Evolutionary conservation across 164 flowering plant species (phyloP), one percentile per base, ranked within the genome.

Genomic region (Macadamia tetraphylla): DNA sequence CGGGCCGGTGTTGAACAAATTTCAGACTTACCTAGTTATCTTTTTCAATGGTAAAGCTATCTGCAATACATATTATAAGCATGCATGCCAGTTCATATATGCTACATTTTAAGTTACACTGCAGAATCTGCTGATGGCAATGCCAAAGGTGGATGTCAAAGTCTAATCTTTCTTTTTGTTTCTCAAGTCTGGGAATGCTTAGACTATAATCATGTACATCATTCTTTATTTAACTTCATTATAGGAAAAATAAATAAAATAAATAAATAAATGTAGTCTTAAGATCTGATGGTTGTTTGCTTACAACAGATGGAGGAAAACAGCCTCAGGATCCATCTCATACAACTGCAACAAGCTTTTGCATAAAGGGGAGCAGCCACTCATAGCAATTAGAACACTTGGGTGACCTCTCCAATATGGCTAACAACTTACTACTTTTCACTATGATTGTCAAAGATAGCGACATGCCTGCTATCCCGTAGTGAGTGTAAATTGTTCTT

Each of bases 261-360:
- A 23, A 23, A 23, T 23, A 23, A 23, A 23, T 23, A 23, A 23
- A 23, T 23, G 23, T 35, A 35, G 40, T 35, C 3, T 62, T 63
- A 1, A 11, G 18, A 55, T n/a, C 29, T 64, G 51, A 18, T 11
- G 65, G 61, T 10, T 60, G 59, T 59, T 73, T 51, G 49, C 32
- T 52, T 49, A 6, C 60, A 74, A 48, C 89, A 93, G 98, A 87
- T 83, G 23, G 86, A 87, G 67, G 97, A 90, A 74, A 72, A 74
- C 76, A 88, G 94, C 79, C 82, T 85, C 42, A 82, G 82, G 72
- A 81, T 88, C 5, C 90, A 89, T 78, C 83, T 90, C 29, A 72
- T 88, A 68, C 98, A 90, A 78, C 74, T 74, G 75, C 80, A 75
- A 73, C 77, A 77, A 75, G 71, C 67, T 72, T 23, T 64, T 68